Evolutionary conservation across 169 alveolate genomes (phyloP), one percentile per base, ranked within the genome.

Genomic region (Cytauxzoon felis): DNA sequence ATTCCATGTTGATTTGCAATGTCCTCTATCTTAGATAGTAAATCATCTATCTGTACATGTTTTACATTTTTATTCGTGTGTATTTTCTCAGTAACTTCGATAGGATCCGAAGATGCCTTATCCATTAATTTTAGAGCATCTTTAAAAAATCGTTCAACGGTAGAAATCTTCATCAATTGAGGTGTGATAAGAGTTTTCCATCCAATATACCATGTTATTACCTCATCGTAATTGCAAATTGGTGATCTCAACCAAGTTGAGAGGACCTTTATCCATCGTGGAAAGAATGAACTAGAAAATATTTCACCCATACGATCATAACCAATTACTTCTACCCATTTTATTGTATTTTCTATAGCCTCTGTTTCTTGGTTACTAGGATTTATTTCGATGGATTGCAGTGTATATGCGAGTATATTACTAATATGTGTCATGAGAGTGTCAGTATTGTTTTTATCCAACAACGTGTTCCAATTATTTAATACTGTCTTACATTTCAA

Each of bases 311-410:
- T 18, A 4, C 19, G 6, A 5, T 21, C 78, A 7, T 13, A 24
- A 5, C 78, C 68, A 38, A n/a, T n/a, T 19, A 66, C 7, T 27
- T 1, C 52, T 6, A 41, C 59, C 78, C 78, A 66, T 19, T 8
- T 7, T 8, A 66, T 2, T 2, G 13, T 59, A 19, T n/a, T 27
- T 33, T 66, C 72, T 66, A 66, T n/a, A 43, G 43, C 58, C 9
- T 27, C n/a, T 2, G 78, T 66, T 24, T 66, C 78, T n/a, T 66
- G 78, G 70, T 38, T 34, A 1, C 65, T n/a, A 16, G 78, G 78
- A 40, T 66, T 53, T 51, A 66, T 66, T 27, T 11, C 59, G 13
- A 66, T 68, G 24, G 18, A 8, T 38, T 56, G 32, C 1, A 66
- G 47, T 23, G 41, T 50, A 4, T 5, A 36, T 8, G 13, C 3